Conservation (phyloP, 2,329 filamentous ascomycete species). For the Penicillium carneum region DNA sequence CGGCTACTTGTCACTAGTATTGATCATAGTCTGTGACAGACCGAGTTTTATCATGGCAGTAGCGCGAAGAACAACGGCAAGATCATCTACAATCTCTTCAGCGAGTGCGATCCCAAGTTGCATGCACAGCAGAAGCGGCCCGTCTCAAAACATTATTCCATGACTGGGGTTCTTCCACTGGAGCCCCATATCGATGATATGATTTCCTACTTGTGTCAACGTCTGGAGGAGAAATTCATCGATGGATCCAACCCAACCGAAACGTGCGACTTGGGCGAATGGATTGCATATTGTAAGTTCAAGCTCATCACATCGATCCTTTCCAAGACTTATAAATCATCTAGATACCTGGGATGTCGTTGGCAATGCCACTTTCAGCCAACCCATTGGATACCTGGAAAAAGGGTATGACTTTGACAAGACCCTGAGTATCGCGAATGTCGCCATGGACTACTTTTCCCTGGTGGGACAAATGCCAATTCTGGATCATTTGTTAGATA, state of each 20-base stretch:
- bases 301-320: slow-evolving; percentile 7
- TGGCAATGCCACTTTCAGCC: slow-evolving; percentile 38
- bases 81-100: slow-evolving; percentile 52
- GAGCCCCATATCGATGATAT: slow-evolving; percentile 42
- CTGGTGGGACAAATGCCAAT: slow-evolving; percentile 36
- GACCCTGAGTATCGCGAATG: slow-evolving; percentile 29
- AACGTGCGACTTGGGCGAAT: slow-evolving; percentile 51
- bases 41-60: slow-evolving; percentile 50
- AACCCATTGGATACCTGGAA: slow-evolving; percentile 38
- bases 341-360: slow-evolving; percentile 40
- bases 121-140: slow-evolving; percentile 51
- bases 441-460: slow-evolving; percentile 36
- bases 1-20: neutral
- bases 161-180: slow-evolving; percentile 32
- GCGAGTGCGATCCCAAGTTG: slow-evolving; percentile 41
- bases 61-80: slow-evolving; percentile 47
- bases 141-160: slow-evolving; percentile 49
- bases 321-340: neutral
- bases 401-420: slow-evolving; percentile 37
- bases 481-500: slow-evolving; percentile 39
- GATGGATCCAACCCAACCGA: slow-evolving; percentile 34
- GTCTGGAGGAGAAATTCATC: slow-evolving; percentile 47
- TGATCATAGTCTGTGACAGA: slow-evolving; percentile 33
- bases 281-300: slow-evolving; percentile 52
- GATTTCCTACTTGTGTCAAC: slow-evolving; percentile 42